phyloP scores from a whole-genome alignment of 208 protist genomes.

The Dictyostelium gargantuum region DNA sequence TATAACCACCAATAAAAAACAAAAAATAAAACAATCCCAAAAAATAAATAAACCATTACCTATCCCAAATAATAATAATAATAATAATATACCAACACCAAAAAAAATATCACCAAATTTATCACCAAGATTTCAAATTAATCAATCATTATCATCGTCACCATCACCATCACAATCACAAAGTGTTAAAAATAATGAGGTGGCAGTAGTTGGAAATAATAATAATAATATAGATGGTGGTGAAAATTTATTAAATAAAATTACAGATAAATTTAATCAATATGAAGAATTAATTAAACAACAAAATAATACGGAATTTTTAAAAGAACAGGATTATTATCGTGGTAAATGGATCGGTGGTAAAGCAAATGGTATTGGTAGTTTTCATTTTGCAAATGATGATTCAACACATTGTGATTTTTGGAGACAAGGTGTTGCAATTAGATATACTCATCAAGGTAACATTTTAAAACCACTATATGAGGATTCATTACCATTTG shows the following conservation, averaged over 20 bases:
- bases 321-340: background rate
- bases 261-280: background rate
- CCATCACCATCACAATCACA: background rate
- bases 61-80: background rate
- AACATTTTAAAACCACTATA: background rate
- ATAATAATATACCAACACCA: background rate
- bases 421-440: conserved; percentile 45
- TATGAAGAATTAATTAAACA: background rate
- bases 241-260: background rate
- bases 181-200: background rate
- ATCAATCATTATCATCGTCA: background rate
- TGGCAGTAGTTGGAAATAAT: too few relatives aligned
- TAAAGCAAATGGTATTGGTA: conserved; percentile 45
- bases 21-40: background rate
- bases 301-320: background rate
- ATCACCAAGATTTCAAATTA: background rate
- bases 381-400: conserved; percentile 16
- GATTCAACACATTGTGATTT: conserved; percentile 13
- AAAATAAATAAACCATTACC: too few relatives aligned
- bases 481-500: background rate
- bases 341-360: conserved; percentile 5
- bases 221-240: background rate
- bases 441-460: conserved; percentile 21
- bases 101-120: background rate
- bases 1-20: background rate